Base-by-base conservation (phyloP, 306 rosid genomes). In the Spatholobus suberectus region DNA sequence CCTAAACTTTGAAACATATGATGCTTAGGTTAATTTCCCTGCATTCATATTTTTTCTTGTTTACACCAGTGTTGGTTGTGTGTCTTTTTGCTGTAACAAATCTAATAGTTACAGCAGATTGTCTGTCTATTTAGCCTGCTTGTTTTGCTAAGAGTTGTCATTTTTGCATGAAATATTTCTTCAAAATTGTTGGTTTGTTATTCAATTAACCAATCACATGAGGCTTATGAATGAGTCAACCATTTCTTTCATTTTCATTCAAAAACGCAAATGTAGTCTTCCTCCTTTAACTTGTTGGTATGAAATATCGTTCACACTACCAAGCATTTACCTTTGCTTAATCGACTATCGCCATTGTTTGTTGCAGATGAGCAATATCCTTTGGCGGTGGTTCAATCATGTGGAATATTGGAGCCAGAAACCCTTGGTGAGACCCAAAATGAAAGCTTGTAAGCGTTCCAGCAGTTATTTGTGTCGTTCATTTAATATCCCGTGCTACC, bases 321-420 rank as follows among this genome's bases (percentile, higher is more conserved):
- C 35, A 38, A n/a, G n/a, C 46, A 51, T 73, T 81, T 62, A 34
- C 15, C 34, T 62, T 74, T 70, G 32, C 54, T 47, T 81, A 83
- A 82, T 49, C 70, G 40, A 8, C 8, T 59, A 8, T 79, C 17
- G 23, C 15, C 58, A 40, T 82, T 83, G 32, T 82, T 75, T 70
- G n/a, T 58, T 90, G 85, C 85, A 89, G 90, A 69, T 83, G 83
- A 87, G 8, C 29, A 9, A 41, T 54, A 12, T 68, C 32, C 57
- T 86, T 35, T 54, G 40, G 71, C 32, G 73, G 70, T 2, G 21
- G 70, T 67, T 59, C 76, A 75, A 24, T 35, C 58, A 49, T 55
- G 47, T 52, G 75, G 71, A 67, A 82, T 78, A 18, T 76, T 83
- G 83, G 78, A 79, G 77, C 73, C 68, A 18, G 78, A 75, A 75